Evolutionary conservation across 2,329 filamentous ascomycete species (phyloP).

Genomic region (Microsporum canis): DNA sequence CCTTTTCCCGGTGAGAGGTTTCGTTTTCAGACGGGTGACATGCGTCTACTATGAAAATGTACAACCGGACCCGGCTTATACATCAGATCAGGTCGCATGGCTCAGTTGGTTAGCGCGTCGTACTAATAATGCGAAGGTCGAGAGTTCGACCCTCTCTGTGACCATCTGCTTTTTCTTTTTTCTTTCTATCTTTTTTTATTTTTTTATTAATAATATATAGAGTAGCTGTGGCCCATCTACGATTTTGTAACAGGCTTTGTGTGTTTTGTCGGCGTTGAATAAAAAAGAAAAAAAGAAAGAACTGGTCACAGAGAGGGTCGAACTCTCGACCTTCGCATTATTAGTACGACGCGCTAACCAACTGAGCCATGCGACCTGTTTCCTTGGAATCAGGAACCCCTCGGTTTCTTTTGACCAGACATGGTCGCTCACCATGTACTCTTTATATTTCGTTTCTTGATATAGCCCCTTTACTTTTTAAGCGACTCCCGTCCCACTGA

Average conservation of each 20-base stretch:
- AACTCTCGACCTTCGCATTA: conserved; percentile 5
- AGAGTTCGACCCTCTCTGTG: conserved; percentile 12
- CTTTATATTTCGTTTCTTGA: too few species aligned
- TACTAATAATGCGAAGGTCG: conserved; percentile 9
- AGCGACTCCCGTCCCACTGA: too few species aligned
- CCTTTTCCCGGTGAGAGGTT: neutral
- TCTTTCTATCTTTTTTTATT: neutral
- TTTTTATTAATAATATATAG: neutral
- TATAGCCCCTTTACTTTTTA: too few species aligned
- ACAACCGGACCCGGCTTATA: neutral
- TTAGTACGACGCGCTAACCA: conserved; percentile 5
- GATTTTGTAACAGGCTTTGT: too few species aligned
- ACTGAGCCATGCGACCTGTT: conserved; percentile 3
- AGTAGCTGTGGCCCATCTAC: neutral
- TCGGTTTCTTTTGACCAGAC: neutral
- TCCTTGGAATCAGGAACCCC: neutral
- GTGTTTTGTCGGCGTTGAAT: neutral
- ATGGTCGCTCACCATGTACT: too few species aligned
- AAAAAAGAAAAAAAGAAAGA: neutral
- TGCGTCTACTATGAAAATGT: neutral
- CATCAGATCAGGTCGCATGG: neutral
- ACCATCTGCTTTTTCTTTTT: conserved; percentile 6
- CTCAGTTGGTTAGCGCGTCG: conserved; percentile 1
- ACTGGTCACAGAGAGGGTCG: conserved; percentile 4
- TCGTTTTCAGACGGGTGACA: neutral